phyloP scores from a whole-genome alignment of 495 filamentous ascomycete genomes.

The Aspergillus cristatus region DNA sequence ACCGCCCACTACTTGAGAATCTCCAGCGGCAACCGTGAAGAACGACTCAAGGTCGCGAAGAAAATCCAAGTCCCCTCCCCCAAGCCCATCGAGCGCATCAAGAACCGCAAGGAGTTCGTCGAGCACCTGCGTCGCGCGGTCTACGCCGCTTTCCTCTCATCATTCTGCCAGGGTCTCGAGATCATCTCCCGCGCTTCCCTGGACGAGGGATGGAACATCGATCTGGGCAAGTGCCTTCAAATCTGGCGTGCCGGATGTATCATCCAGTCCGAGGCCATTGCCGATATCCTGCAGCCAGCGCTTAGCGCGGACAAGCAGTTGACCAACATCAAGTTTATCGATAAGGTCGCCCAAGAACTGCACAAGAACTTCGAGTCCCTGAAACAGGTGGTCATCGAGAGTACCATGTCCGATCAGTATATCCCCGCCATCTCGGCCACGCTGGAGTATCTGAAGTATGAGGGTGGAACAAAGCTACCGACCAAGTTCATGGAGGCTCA shows the following conservation, averaged over 20 bases:
- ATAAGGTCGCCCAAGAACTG: conserved; percentile 46
- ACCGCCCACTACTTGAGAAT: conserved; percentile 58
- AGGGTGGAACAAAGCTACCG: conserved; percentile 44
- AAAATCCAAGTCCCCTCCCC: conserved; percentile 34
- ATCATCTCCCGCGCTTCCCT: conserved; percentile 53
- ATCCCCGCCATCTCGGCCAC: conserved; percentile 55
- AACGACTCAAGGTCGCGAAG: conserved; percentile 39
- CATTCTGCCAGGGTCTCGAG: conserved; percentile 59
- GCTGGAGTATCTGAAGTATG: conserved; percentile 64
- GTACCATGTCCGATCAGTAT: conserved; percentile 51
- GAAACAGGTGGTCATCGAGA: conserved; percentile 49
- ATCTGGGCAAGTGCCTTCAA: conserved; percentile 49
- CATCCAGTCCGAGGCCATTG: conserved; percentile 60
- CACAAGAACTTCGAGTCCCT: conserved; percentile 40
- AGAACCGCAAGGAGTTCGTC: conserved; percentile 42
- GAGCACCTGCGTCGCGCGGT: conserved; percentile 52
- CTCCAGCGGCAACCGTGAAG: conserved; percentile 51
- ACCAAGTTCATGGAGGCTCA: conserved; percentile 69
- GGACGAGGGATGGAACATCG: conserved; percentile 54
- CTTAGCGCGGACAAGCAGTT: conserved; percentile 20
- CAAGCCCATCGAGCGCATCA: conserved; percentile 28
- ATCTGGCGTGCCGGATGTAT: conserved; percentile 71
- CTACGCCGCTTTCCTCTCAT: conserved; percentile 53
- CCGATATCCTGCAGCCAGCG: conserved; percentile 44
- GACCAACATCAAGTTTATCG: conserved; percentile 38